Evolutionary conservation across 306 rosid genomes (phyloP), one percentile per base, ranked within the genome.

Genomic region (Rosa rugosa): DNA sequence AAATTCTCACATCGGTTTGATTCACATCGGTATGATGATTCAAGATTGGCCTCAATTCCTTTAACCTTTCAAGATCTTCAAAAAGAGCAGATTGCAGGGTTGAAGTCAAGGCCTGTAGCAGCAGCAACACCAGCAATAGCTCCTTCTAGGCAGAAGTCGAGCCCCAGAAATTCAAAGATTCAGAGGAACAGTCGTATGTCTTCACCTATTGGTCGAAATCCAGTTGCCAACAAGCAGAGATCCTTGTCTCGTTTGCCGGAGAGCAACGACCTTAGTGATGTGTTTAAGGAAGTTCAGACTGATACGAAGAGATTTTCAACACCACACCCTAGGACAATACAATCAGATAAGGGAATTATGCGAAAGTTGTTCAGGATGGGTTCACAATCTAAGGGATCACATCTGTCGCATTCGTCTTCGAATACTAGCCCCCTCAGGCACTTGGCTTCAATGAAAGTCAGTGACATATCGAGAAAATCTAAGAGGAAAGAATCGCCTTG

Each of bases 1-100:
- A 93, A 88, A 20, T 96, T 80, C 77, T 89, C 99, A n/a, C 99
- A 96, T 80, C 85, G 99, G 54, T 90, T 88, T 81, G 97, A 93
- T 72, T 69, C 94, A n/a, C 99, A 96, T 82, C 87, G 99, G 41
- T 87, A 86, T 79, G 97, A 89, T 76, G 64, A 92, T 51, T 80
- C 91, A 8, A 90, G 84, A 77, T 76, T 86, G 81, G 72, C 67
- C 25, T 22, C 80, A 5, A 34, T 79, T 83, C 88, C 87, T 41
- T 14, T 89, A 8, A 27, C 77, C 69, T 42, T 87, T 75, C 75
- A 77, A 51, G 68, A 79, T 7, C 36, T 86, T 80, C 77, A 79
- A 46, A 69, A 77, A 5, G 86, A 31, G 36, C 36, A 31, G 36
- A 31, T 31, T 2, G 36, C 36, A 31, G 36, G 36, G 36, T 31